Conservation (phyloP, 1,284 basidiomycete species). For the Boletus calvinii region DNA sequence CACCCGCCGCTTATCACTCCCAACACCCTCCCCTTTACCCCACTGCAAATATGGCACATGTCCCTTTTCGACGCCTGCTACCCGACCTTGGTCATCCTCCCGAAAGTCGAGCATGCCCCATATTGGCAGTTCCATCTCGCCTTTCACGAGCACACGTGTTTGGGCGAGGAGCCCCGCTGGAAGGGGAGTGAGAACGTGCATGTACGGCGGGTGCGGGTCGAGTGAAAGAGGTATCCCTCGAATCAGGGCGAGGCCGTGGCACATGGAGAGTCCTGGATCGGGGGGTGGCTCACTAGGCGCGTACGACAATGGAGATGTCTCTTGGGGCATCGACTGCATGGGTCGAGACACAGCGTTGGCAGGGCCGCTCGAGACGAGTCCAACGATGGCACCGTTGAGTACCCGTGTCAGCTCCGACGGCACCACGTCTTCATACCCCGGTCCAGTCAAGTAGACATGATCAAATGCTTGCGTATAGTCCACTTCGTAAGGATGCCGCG, state of each 20-base stretch:
- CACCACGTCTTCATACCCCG: constrained; percentile 74
- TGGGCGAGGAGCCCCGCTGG: constrained; percentile 44
- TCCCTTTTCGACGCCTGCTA: constrained; percentile 56
- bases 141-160: constrained; percentile 66
- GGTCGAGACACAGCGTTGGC: background rate
- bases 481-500: constrained; percentile 67
- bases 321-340: background rate
- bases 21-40: constrained; percentile 64
- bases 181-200: constrained; percentile 80
- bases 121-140: constrained; percentile 84
- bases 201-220: constrained; percentile 28
- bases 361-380: constrained; percentile 46
- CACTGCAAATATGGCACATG: constrained; percentile 83
- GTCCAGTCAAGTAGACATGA: constrained; percentile 61
- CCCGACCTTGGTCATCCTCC: constrained; percentile 39
- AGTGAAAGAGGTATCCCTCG: constrained; percentile 42
- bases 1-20: constrained; percentile 70
- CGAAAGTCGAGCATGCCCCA: constrained; percentile 85
- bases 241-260: constrained; percentile 72
- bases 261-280: constrained; percentile 54
- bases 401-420: constrained; percentile 65
- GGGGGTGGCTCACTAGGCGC: constrained; percentile 53
- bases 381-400: constrained; percentile 82
- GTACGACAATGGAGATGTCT: constrained; percentile 47
- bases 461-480: constrained; percentile 55